phyloP scores from a whole-genome alignment of 2,329 filamentous ascomycete genomes.

The Pyrenophora seminiperda region DNA sequence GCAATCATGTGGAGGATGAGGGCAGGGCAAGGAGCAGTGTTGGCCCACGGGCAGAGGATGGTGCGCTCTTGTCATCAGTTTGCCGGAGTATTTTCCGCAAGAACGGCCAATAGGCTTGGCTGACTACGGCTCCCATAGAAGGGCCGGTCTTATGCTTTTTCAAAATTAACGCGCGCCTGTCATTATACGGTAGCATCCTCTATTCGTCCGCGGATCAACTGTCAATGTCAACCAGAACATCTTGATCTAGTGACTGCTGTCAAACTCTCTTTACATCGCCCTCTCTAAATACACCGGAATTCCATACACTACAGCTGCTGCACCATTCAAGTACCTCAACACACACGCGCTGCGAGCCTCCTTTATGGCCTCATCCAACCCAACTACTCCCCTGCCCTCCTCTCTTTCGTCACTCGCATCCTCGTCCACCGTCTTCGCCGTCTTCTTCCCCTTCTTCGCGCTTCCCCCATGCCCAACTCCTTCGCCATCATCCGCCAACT shows the following conservation, averaged over 20 bases:
- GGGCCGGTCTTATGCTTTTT: background rate
- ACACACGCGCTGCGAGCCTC: conserved; percentile 78
- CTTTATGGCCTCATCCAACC: conserved; percentile 79
- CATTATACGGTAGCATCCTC: background rate
- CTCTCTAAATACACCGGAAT: conserved; percentile 80
- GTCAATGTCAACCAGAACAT: background rate
- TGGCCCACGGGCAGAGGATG: background rate
- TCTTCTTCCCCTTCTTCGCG: conserved; percentile 31
- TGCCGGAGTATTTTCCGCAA: conserved; percentile 11
- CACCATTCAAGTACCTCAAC: conserved; percentile 89
- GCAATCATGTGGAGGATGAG: background rate
- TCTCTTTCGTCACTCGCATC: conserved; percentile 29
- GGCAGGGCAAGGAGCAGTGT: background rate
- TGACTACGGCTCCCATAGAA: background rate
- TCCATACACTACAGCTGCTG: conserved; percentile 91
- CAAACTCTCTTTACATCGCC: background rate
- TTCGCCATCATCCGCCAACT: conserved; percentile 35
- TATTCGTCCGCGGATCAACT: background rate
- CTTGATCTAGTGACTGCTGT: background rate
- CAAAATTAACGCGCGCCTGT: background rate
- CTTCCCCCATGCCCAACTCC: conserved; percentile 22
- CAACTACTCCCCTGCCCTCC: conserved; percentile 40
- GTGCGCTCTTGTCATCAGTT: conserved; percentile 1
- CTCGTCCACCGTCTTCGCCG: conserved; percentile 34
- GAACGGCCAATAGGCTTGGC: conserved; percentile 3